Percentiles rank a stretch among this genome's conserved stretches.
Evolutionary conservation across 441 rosid species (phyloP).

Genomic region (Metrosideros polymorpha): DNA sequence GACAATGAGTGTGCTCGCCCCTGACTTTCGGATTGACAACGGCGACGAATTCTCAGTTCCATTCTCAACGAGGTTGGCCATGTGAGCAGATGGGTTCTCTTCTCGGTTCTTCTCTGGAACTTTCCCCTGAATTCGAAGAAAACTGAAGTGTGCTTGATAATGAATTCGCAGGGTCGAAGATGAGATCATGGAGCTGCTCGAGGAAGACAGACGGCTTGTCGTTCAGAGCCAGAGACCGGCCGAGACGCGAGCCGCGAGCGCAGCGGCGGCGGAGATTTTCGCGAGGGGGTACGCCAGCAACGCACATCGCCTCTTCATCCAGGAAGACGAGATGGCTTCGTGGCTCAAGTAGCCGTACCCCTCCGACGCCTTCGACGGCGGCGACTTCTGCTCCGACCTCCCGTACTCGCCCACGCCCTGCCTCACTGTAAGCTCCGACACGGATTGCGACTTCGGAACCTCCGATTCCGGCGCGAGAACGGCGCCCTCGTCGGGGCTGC

Average conservation of each 20-base stretch:
- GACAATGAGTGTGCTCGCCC: neutral
- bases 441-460: neutral
- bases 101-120: neutral
- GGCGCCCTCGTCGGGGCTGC: too few relatives aligned
- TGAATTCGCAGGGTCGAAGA: neutral
- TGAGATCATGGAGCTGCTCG: constrained; percentile 1
- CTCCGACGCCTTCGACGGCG: neutral
- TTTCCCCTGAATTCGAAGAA: neutral
- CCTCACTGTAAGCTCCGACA: neutral
- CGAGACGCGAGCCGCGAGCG: neutral
- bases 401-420: neutral
- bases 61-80: neutral
- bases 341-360: neutral
- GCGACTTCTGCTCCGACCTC: too few relatives aligned
- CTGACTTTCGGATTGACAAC: neutral
- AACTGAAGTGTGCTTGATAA: neutral
- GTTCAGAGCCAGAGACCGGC: neutral
- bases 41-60: too few relatives aligned
- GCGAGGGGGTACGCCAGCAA: neutral
- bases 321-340: neutral
- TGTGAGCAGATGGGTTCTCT: neutral
- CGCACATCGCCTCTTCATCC: neutral
- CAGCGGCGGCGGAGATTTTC: neutral
- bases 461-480: neutral
- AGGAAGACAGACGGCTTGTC: constrained; percentile 1